Evolutionary conservation across 164 flowering plant genomes (phyloP), one percentile per base, ranked within the genome.

Genomic region (Cinnamomum chago): DNA sequence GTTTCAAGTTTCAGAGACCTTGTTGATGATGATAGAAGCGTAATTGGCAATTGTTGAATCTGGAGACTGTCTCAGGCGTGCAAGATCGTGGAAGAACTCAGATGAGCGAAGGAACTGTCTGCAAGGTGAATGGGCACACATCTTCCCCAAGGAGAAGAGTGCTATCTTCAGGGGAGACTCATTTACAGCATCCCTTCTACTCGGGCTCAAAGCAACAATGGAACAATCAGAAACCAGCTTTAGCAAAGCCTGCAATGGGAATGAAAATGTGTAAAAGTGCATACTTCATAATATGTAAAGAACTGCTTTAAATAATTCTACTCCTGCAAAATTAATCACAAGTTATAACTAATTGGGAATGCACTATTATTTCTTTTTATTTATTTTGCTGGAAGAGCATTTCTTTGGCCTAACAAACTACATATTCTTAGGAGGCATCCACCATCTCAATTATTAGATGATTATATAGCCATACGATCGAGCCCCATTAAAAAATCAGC

Each of bases 81-180:
- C 85, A 51, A 96, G 82, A 13, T 86, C 83, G 0, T 93, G 90
- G 69, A 91, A 89, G 55, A 88, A 75, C 73, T 91, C 93, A 0
- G 98, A 96, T 5, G 94, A 87, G 23, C 85, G 85, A 5, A 96
- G 82, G 77, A 83, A 89, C 28, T 89, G 88, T 55, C 89, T 82
- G 80, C 99, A 96, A 18, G 84, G 91, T 2, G 78, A 77, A 75
- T 92, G 86, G 1, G 90, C 77, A 65, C 92, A 91, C 98, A 94
- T 96, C 84, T 92, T 96, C 50, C 89, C 97, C 77, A 96, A 80
- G 13, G 99, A 86, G 71, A 94, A 91, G n/a, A 96, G 86, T 65
- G 94, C 97, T 72, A 94, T 92, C 83, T 91, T 94, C 50, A 96
- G 75, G 27, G 99, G 97, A 9, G 99, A 96, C 76, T 96, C 98